A percentile compares a stretch with the other conserved stretches of the same genome.
These are phyloP conservation scores for Helminthosporium solani DNA, from an alignment of 2,329 filamentous ascomycete genomes.

Conservation along the genomic window DNA sequence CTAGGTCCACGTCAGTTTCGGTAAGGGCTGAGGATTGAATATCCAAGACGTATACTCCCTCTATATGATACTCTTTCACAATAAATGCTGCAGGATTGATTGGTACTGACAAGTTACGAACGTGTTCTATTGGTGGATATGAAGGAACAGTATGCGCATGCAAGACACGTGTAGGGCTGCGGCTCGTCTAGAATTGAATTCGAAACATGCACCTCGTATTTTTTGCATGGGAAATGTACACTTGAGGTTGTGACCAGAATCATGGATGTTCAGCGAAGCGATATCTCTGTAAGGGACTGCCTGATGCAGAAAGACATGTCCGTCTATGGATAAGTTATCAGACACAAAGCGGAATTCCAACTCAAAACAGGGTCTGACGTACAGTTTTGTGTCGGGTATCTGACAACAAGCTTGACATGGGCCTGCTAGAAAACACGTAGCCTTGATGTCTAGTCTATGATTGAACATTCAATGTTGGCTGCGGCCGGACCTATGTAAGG, in stretches of 20 bases:
- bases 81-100: too few species aligned
- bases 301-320: not conserved
- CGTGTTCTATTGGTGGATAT: not conserved
- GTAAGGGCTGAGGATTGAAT: not conserved
- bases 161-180: conserved; percentile 17
- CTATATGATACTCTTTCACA: too few species aligned
- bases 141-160: not conserved
- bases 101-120: too few species aligned
- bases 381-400: too few species aligned
- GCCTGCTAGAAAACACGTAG: too few species aligned
- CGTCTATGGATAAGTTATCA: not conserved
- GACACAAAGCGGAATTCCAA: not conserved
- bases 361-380: not conserved
- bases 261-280: not conserved
- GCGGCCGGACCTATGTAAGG: too few species aligned
- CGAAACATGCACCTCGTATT: not conserved
- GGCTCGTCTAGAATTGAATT: conserved; percentile 10
- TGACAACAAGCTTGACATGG: too few species aligned
- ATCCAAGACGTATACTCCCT: too few species aligned
- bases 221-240: not conserved
- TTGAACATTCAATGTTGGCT: too few species aligned
- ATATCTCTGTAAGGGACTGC: not conserved
- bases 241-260: not conserved
- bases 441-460: too few species aligned
- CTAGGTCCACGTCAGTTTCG: not conserved